phyloP scores from a whole-genome alignment of 2,329 filamentous ascomycete genomes.

The Cercospora canescens region DNA sequence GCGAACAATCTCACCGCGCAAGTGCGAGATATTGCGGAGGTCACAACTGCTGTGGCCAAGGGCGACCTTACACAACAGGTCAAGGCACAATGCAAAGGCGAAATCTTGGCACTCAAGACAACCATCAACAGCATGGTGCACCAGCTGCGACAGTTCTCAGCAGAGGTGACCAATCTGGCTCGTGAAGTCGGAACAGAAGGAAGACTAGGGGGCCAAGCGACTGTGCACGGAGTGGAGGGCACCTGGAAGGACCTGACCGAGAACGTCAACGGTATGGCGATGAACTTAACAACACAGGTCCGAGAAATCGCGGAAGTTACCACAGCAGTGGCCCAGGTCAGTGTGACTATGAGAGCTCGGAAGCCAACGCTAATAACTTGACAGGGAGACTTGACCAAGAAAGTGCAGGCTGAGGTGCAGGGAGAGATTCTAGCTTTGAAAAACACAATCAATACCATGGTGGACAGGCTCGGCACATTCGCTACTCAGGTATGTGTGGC shows the following conservation, averaged over 20 bases:
- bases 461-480: conserved; percentile 64
- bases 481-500: conserved; percentile 47
- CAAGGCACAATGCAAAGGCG: conserved; percentile 53
- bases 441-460: conserved; percentile 77
- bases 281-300: conserved; percentile 52
- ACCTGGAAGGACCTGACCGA: conserved; percentile 57
- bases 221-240: conserved; percentile 54
- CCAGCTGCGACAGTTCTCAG: conserved; percentile 53
- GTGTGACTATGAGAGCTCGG: not conserved
- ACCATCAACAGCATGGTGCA: conserved; percentile 58
- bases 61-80: conserved; percentile 55
- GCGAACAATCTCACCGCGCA: conserved; percentile 55
- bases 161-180: conserved; percentile 55
- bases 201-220: conserved; percentile 52
- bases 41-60: conserved; percentile 54
- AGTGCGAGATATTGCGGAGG: conserved; percentile 55
- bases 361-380: not conserved
- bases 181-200: conserved; percentile 55
- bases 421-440: conserved; percentile 65
- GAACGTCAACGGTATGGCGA: conserved; percentile 57
- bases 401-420: conserved; percentile 54
- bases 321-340: conserved; percentile 49
- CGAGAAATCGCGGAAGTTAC: conserved; percentile 56
- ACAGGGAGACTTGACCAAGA: conserved; percentile 51
- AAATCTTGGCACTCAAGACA: conserved; percentile 53